Percentiles rank a stretch among this genome's conserved stretches.
Evolutionary conservation across 2,329 filamentous ascomycete species (phyloP).

Genomic region (Aspergillus udagawae): DNA sequence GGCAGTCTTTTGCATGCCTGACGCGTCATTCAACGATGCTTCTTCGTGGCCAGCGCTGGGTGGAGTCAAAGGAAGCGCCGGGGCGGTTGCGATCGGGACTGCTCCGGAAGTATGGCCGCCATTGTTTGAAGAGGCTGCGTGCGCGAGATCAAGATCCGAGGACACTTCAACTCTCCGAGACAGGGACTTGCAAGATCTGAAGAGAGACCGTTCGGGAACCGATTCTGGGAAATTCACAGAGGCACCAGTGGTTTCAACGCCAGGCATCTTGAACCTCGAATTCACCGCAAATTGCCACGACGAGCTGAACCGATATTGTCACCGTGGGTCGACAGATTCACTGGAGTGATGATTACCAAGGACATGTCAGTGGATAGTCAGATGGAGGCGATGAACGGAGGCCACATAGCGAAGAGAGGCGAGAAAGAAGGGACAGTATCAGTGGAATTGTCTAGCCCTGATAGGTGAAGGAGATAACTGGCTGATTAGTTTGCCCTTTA

Average conservation of each 20-base stretch:
- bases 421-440: not conserved
- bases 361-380: not conserved
- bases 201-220: conserved; percentile 6
- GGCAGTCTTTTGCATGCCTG: conserved; percentile 21
- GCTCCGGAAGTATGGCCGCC: conserved; percentile 21
- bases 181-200: conserved; percentile 41
- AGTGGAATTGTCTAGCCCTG: not conserved
- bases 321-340: not conserved
- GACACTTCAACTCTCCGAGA: conserved; percentile 32
- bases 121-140: conserved; percentile 21
- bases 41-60: conserved; percentile 28
- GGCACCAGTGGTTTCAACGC: conserved; percentile 25
- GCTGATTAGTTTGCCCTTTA: not conserved
- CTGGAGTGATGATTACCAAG: not conserved
- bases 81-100: conserved; percentile 19
- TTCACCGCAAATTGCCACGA: not conserved
- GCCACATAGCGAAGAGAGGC: not conserved
- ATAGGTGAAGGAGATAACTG: not conserved
- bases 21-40: conserved; percentile 11
- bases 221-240: conserved; percentile 24
- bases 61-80: conserved; percentile 36
- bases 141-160: conserved; percentile 18
- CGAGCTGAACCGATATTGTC: not conserved
- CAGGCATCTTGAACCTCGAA: conserved; percentile 25
- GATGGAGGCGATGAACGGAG: not conserved